A percentile compares a stretch with the other conserved stretches of the same genome.
phyloP scores from a whole-genome alignment of 208 protist species.

The Trypanosoma melophagium region DNA sequence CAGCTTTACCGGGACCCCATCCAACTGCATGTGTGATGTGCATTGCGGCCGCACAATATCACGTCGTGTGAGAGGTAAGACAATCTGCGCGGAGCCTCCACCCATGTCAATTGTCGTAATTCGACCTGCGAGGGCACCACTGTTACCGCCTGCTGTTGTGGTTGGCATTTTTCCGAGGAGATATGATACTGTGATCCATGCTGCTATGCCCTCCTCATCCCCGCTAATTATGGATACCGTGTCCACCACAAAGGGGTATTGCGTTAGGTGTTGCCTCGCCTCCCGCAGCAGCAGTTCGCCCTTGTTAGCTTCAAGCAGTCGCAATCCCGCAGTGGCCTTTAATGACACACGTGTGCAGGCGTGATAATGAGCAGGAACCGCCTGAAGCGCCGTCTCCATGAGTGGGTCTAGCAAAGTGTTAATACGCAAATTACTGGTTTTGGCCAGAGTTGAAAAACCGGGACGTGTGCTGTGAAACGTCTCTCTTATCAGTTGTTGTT shows the following conservation, averaged over 20 bases:
- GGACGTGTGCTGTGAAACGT: conserved; percentile 44
- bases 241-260: conserved; percentile 34
- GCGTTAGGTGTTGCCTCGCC: conserved; percentile 24
- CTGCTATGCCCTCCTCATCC: conserved; percentile 69
- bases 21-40: conserved; percentile 17
- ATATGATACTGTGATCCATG: conserved; percentile 87
- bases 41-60: conserved; percentile 45
- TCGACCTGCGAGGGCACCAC: conserved; percentile 7
- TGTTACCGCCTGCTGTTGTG: too few species aligned
- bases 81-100: conserved; percentile 75
- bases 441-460: conserved; percentile 42
- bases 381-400: conserved; percentile 30
- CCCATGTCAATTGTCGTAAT: conserved; percentile 79
- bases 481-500: conserved; percentile 40
- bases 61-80: conserved; percentile 44
- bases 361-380: conserved; percentile 33
- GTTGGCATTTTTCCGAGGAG: conserved; percentile 33
- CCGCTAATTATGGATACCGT: conserved; percentile 58
- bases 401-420: conserved; percentile 31
- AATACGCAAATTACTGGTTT: conserved; percentile 23
- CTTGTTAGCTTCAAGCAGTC: conserved; percentile 37
- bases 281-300: conserved; percentile 33
- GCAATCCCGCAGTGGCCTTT: conserved; percentile 68
- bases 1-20: conserved; percentile 19
- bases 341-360: conserved; percentile 49